Base-by-base conservation (phyloP, 2,329 filamentous ascomycete genomes). In the Penicillium occitanis region DNA sequence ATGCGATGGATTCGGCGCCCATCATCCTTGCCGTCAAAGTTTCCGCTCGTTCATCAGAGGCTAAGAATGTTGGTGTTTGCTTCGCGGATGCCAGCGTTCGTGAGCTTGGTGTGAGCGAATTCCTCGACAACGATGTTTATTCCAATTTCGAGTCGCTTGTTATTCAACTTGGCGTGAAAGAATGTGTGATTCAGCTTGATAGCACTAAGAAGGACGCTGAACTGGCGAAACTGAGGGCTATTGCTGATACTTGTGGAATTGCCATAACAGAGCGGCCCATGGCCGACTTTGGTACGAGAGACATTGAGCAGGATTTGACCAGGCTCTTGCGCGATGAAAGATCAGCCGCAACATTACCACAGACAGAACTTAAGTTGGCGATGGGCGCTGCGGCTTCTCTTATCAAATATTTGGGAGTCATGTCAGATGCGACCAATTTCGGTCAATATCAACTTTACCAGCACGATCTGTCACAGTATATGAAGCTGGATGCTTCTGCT, bases 361-460 rank as follows among this genome's bases (percentile, higher is more conserved):
- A 97, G 77, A 94, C 93, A 0, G 94, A 99, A 67, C 82, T 97
- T 63, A 98, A 97, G 80, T 84, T 98, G 55, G 95, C 95, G 2
- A 98, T 99, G 93, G 93, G 93, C 14, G 92, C 95, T 35, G 93
- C 95, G 0, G 90, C 95, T 5, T 92, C 94, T 7, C 81, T 99
- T 71, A 97, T 99, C 82, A 96, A 94, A 76, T 99, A 99, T 72
- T 86, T 99, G 2, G 90, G 91, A 42, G 89, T 96, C 42, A 86
- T 99, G 79, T 91, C 95, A 35, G 95, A 99, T 75, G 83, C 91
- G 0, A 92, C 91, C 65, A 99, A 99, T 78, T 98, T 97, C 77
- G 95, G 96, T 2, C 94, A 99, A 75, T 99, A 96, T 75, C 92
- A 94, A 77, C 86, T 99, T 17, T 99, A 98, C 75, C 95, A 99